phyloP scores from a whole-genome alignment of 371 early-diverging fungal species.

The Mortierella sp. region DNA sequence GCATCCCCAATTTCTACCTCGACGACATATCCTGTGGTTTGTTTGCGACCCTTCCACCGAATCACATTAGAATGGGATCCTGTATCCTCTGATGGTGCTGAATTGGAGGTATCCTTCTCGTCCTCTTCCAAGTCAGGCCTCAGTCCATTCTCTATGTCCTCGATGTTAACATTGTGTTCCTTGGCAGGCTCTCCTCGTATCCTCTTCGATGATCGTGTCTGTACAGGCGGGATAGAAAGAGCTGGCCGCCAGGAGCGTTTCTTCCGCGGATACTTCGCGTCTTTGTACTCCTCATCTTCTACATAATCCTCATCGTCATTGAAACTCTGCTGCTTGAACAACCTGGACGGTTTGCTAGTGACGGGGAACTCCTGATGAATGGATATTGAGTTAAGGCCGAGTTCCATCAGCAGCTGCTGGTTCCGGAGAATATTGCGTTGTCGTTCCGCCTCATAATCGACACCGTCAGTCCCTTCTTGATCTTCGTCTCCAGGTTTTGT shows the following conservation, averaged over 20 bases:
- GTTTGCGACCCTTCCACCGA: constrained; percentile 41
- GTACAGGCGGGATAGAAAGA: too few species aligned
- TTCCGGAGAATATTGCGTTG: constrained; percentile 46
- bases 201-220: constrained; percentile 43
- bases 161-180: constrained; percentile 23
- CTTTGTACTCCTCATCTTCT: neutral
- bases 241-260: neutral
- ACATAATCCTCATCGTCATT: constrained; percentile 12
- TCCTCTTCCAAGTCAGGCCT: constrained; percentile 6
- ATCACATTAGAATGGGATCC: constrained; percentile 25
- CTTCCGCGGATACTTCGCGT: neutral
- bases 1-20: constrained; percentile 22
- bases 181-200: constrained; percentile 41
- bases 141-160: constrained; percentile 30
- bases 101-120: neutral
- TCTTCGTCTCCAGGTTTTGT: neutral
- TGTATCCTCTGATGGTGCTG: constrained; percentile 13
- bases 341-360: neutral
- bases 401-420: constrained; percentile 34
- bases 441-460: constrained; percentile 43
- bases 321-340: neutral
- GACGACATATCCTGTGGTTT: constrained; percentile 29
- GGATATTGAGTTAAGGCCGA: constrained; percentile 25
- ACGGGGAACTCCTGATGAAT: constrained; percentile 5
- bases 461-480: constrained; percentile 8